Conservation (phyloP, 495 filamentous ascomycete species). For the Podospora comata region DNA sequence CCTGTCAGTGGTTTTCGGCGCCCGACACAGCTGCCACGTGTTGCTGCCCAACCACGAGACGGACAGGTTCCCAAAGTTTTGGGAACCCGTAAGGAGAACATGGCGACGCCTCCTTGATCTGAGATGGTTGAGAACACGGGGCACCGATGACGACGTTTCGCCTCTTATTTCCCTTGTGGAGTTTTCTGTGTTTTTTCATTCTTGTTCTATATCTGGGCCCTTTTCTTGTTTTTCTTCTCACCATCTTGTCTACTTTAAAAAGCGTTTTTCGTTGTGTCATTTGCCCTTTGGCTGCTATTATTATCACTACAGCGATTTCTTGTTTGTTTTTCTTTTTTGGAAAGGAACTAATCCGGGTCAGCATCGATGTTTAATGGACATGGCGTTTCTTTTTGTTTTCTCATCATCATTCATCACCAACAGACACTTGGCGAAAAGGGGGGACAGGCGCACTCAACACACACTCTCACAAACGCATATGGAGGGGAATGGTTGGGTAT, state of each 20-base stretch:
- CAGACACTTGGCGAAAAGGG: neutral
- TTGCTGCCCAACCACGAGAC: constrained; percentile 17
- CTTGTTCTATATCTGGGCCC: neutral
- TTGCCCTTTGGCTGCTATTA: neutral
- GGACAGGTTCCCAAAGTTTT: constrained; percentile 7
- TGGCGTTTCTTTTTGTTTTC: constrained; percentile 6
- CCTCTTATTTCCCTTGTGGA: neutral
- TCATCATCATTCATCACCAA: neutral
- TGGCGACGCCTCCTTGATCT: constrained; percentile 1
- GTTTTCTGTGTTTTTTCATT: neutral
- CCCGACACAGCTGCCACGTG: constrained; percentile 13
- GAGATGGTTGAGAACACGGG: neutral
- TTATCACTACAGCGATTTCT: neutral
- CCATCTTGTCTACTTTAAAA: constrained; percentile 1
- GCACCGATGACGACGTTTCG: neutral
- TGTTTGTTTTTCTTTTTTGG: neutral
- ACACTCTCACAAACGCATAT: neutral
- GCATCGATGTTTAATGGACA: neutral
- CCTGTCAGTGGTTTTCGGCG: constrained; percentile 5
- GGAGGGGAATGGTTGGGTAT: neutral
- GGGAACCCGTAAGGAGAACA: neutral
- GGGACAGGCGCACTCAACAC: neutral
- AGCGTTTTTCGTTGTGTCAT: constrained; percentile 7
- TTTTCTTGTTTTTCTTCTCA: constrained; percentile 4
- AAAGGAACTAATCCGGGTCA: neutral